Base-by-base conservation (phyloP, 768 basidiomycete genomes). In the Boletus fagicola region DNA sequence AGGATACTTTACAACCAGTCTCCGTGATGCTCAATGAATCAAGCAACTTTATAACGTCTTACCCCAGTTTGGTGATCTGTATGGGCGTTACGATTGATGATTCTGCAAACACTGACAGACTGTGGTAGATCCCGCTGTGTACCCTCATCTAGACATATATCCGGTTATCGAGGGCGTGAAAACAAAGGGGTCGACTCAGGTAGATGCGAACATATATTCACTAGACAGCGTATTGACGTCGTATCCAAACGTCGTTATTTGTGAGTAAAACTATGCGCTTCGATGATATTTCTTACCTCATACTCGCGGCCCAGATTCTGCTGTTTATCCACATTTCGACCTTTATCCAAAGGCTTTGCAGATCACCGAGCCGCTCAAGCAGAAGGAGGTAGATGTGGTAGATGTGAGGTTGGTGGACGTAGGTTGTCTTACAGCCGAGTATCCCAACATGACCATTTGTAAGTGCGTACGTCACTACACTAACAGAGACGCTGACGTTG, bases 281-380 rank as follows among this genome's bases (percentile, higher is more conserved):
- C 12, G 33, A 15, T 8, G 18, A 40, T 43, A 12, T 36, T 39
- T 39, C 28, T 44, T 39, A 5, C n/a, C 50, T 57, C 40, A 52
- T 28, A 46, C 10, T n/a, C 3, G 20, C 7, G 44, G 18, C 28
- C 16, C 43, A 79, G 79, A 80, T 61, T 72, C 69, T n/a, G 57
- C 69, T 5, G 63, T 68, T 31, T 80, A 81, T 59, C 79, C 80
- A 7, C 58, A 75, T 58, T 68, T 80, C 31, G 68, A 74, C 22
- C 56, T 79, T 11, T 80, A 78, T 63, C 79, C 78, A 35, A 40
- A 61, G 10, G 59, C 56, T 8, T 49, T 65, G 31, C 65, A 64
- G 5, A 69, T 72, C 33, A 70, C 74, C 5, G 77, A 80, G 71
- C 82, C 51, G 77, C 81, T 58, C 68, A 84, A 24, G 80, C 83